Evolutionary conservation across 1,284 basidiomycete genomes (phyloP).

Genomic region (Marasmius tenuissimus): DNA sequence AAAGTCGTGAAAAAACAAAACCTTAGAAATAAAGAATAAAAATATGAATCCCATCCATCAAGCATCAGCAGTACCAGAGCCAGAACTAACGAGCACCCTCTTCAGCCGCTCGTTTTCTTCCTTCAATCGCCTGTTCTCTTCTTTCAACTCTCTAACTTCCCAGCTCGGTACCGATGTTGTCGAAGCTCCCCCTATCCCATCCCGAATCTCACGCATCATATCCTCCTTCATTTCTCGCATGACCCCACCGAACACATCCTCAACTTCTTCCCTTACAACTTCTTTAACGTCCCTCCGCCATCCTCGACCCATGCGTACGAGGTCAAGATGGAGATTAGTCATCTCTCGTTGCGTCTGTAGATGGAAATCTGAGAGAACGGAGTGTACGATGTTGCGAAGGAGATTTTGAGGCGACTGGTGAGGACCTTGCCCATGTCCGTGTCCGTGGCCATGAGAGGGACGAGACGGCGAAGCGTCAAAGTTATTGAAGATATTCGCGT

Average conservation of each 20-base stretch:
- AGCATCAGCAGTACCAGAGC: no score
- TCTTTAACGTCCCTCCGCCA: conserved; percentile 63
- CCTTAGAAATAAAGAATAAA: no score
- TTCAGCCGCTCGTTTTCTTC: neutral
- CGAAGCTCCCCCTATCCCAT: conserved; percentile 34
- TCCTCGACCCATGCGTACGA: conserved; percentile 65
- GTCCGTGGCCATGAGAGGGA: conserved; percentile 23
- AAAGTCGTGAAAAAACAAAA: no score
- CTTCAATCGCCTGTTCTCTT: neutral
- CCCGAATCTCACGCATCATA: conserved; percentile 35
- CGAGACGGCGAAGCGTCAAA: conserved; percentile 5
- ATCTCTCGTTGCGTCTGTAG: conserved; percentile 66
- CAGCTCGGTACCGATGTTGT: neutral
- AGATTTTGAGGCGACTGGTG: conserved; percentile 54
- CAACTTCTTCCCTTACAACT: conserved; percentile 57
- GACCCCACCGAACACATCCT: conserved; percentile 39
- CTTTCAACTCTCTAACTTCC: neutral
- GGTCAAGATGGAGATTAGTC: conserved; percentile 68
- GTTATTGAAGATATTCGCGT: conserved; percentile 2
- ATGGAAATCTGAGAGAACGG: conserved; percentile 71
- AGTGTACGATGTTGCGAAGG: conserved; percentile 59
- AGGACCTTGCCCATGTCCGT: neutral
- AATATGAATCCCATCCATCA: no score
- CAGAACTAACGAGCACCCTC: neutral
- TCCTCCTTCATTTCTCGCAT: neutral